Conservation (phyloP, 2,329 filamentous ascomycete genomes). For the Akanthomyces muscarius region DNA sequence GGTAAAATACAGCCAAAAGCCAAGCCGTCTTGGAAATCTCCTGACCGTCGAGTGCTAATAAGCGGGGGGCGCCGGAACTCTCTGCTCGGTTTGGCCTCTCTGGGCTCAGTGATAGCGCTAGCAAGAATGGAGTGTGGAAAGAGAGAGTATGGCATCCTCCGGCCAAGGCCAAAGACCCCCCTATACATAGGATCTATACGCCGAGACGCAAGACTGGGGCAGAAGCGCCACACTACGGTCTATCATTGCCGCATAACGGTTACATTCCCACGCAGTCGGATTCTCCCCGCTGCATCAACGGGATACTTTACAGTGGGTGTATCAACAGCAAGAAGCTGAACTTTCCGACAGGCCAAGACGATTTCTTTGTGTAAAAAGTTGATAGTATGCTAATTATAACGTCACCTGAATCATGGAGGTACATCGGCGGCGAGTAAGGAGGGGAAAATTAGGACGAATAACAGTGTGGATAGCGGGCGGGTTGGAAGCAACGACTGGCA, state of each 20-base stretch:
- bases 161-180: slow-evolving; percentile 4
- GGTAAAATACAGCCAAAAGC: background rate
- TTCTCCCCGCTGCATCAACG: background rate
- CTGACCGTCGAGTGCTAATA: slow-evolving; percentile 4
- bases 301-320: background rate
- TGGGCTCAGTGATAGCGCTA: slow-evolving; percentile 7
- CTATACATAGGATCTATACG: slow-evolving; percentile 16
- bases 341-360: background rate
- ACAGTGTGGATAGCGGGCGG: background rate
- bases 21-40: slow-evolving; percentile 8
- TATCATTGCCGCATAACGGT: slow-evolving; percentile 6
- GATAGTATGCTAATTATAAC: background rate
- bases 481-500: slow-evolving; percentile 1
- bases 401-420: background rate
- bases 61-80: slow-evolving; percentile 7
- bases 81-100: background rate
- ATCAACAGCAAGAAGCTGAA: background rate
- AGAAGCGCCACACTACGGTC: slow-evolving; percentile 13
- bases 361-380: background rate
- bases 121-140: background rate
- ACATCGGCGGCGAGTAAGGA: slow-evolving; percentile 4
- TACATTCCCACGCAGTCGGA: slow-evolving; percentile 9
- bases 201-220: slow-evolving; percentile 16
- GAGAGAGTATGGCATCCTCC: background rate
- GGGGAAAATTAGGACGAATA: slow-evolving; percentile 4